Conservation (phyloP, 441 rosid species). For the Populus hybrid region DNA sequence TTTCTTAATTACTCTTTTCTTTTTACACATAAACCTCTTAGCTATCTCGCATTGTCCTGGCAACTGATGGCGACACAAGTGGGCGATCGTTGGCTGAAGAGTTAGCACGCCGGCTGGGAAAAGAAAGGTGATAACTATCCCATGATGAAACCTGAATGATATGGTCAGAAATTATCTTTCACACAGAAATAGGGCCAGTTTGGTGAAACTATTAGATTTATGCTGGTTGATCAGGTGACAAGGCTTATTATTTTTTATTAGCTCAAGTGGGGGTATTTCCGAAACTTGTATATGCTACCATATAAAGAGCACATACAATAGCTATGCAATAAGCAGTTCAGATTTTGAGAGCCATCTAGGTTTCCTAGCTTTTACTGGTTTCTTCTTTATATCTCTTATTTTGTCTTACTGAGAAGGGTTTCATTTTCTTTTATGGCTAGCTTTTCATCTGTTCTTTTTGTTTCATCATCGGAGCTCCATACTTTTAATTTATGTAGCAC, state of each 20-base stretch:
- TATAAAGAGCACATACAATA: background rate
- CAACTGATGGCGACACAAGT: constrained; percentile 81
- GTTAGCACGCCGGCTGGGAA: constrained; percentile 90
- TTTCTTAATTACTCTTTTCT: background rate
- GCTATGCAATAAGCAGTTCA: background rate
- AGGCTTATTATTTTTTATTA: background rate
- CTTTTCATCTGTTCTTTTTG: background rate
- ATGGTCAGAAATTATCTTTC: constrained; percentile 1
- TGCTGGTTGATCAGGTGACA: background rate
- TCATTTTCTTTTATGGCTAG: background rate
- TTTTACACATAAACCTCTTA: constrained; percentile 18
- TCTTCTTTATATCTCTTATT: background rate
- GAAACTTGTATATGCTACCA: background rate
- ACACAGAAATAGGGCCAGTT: background rate
- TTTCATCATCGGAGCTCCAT: background rate
- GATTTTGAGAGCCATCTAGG: background rate
- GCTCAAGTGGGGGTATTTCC: background rate
- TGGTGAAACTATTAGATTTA: background rate
- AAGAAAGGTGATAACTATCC: constrained; percentile 60
- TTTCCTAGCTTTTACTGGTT: background rate
- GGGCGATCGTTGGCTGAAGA: constrained; percentile 95
- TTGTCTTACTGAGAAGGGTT: background rate
- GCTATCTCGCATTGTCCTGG: constrained; percentile 78
- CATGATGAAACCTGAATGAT: background rate
- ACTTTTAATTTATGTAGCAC: background rate